Base-by-base conservation (phyloP, 2,329 filamentous ascomycete species). In the Pseudogymnoascus sp. region DNA sequence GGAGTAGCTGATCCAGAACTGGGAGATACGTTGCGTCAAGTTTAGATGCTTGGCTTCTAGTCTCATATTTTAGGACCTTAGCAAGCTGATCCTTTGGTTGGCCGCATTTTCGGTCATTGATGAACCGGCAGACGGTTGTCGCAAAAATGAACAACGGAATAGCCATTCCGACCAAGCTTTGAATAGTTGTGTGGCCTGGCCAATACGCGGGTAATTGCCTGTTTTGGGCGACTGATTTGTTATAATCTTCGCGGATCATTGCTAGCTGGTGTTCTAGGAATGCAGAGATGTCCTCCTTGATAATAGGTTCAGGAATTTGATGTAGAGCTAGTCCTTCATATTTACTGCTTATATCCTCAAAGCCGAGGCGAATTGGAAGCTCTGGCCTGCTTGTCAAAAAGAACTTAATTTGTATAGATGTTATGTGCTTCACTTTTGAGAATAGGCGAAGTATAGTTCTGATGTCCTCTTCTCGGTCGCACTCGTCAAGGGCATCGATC, bases 371-470 rank as follows among this genome's bases (percentile, higher is more conserved):
- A 25, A 78, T 71, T 0, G 72, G 71, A 1, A 76, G 61, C 21
- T 79, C 74, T 0, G 77, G 77, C 8, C 77, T 69, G 45, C 76
- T 79, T 0, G 77, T 79, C 0, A 80, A 15, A 27, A 80, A 76
- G 1, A 76, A 59, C 55, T 68, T 71, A 5, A 77, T 45, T 27
- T 48, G 60, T 13, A 67, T 29, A 25, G 62, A 65, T 60, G 35
- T 62, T 21, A 66, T 6, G 9, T 36, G 2, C 12, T 67, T 62
- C 12, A 63, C 42, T 29, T 65, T 60, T 18, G 68, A 64, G 0
- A 74, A 61, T 7, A 74, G 66, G 3, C 65, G 25, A 36, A 77
- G 68, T 13, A 77, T 69, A 7, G 59, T 6, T 42, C 58, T 55
- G 10, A 74, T 64, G 39, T 76, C 71, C 0, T 67, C 60, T 4